A percentile compares a stretch with the other conserved stretches of the same genome.
These are phyloP conservation scores for Chalciporus piperatus DNA, from an alignment of 768 basidiomycete genomes.

Conservation along the genomic window DNA sequence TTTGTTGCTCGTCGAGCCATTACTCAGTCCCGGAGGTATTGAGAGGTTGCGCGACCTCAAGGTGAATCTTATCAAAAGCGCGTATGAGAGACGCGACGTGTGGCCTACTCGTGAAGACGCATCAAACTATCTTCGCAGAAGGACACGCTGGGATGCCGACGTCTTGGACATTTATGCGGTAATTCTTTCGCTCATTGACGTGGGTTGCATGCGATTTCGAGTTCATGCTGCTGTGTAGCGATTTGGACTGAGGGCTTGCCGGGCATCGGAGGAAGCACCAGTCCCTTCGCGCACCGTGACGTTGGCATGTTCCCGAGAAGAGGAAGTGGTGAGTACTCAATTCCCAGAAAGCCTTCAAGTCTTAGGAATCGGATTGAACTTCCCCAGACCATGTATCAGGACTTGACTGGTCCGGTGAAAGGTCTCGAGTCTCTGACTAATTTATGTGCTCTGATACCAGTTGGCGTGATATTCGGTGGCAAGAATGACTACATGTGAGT, in stretches of 20 bases:
- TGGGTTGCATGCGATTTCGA: neutral
- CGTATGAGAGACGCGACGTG: conserved; percentile 47
- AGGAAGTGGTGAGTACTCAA: conserved; percentile 51
- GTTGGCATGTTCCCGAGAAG: conserved; percentile 57
- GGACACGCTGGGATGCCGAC: conserved; percentile 49
- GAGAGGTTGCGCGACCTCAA: conserved; percentile 42
- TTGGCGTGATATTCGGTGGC: conserved; percentile 54
- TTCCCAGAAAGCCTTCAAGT: neutral
- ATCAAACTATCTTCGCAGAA: conserved; percentile 32
- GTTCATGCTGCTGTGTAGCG: conserved; percentile 31
- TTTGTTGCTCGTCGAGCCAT: conserved; percentile 61
- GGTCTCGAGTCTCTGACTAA: conserved; percentile 48
- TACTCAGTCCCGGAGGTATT: conserved; percentile 52
- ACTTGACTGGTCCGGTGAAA: conserved; percentile 50
- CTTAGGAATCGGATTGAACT: neutral
- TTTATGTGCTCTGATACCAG: conserved; percentile 39
- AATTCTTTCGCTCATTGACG: conserved; percentile 15
- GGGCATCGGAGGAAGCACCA: conserved; percentile 26
- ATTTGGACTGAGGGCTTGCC: conserved; percentile 43
- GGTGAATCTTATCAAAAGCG: conserved; percentile 41
- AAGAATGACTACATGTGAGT: conserved; percentile 53
- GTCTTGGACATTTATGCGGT: conserved; percentile 56
- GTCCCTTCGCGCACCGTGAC: conserved; percentile 42
- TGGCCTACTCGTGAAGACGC: conserved; percentile 52
- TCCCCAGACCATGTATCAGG: conserved; percentile 60